Percentiles rank a stretch among this genome's conserved stretches.
Conservation (phyloP, 2,329 filamentous ascomycete species). For the Scedosporium dehoogii region DNA sequence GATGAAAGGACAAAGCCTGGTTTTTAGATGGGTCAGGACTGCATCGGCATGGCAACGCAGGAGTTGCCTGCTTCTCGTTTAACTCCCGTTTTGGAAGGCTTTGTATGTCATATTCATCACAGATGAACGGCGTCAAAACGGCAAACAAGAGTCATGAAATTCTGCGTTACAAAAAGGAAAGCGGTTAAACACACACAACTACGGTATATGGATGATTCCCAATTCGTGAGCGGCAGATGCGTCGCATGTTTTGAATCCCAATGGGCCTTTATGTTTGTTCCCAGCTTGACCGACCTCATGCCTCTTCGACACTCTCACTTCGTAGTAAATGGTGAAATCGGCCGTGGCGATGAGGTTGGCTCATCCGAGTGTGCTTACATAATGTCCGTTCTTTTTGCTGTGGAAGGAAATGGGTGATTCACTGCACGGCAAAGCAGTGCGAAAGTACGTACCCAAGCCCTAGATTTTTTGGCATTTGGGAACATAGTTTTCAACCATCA, state of each 20-base stretch:
- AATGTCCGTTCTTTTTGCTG: background rate
- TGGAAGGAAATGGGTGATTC: background rate
- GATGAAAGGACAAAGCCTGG: constrained; percentile 3
- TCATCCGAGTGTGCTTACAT: background rate
- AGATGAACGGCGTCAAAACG: constrained; percentile 58
- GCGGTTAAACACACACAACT: background rate
- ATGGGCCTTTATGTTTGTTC: background rate
- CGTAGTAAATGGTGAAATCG: background rate
- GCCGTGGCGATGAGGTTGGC: background rate
- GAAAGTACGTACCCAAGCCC: constrained; percentile 8
- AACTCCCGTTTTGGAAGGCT: constrained; percentile 46
- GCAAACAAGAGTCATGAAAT: constrained; percentile 37
- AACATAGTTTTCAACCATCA: constrained; percentile 5
- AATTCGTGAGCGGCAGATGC: background rate
- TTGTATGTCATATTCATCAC: constrained; percentile 52
- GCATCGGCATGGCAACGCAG: constrained; percentile 38
- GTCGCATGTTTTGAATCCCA: background rate
- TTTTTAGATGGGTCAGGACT: constrained; percentile 20
- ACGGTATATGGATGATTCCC: background rate
- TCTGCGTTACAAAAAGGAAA: constrained; percentile 9
- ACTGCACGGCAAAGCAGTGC: background rate
- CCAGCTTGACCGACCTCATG: background rate
- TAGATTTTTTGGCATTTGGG: constrained; percentile 7
- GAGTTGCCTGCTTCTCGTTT: constrained; percentile 44
- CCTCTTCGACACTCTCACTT: background rate